These are phyloP conservation scores for Daedalea quercina DNA, from an alignment of 768 basidiomycete genomes.

Conservation along the genomic window DNA sequence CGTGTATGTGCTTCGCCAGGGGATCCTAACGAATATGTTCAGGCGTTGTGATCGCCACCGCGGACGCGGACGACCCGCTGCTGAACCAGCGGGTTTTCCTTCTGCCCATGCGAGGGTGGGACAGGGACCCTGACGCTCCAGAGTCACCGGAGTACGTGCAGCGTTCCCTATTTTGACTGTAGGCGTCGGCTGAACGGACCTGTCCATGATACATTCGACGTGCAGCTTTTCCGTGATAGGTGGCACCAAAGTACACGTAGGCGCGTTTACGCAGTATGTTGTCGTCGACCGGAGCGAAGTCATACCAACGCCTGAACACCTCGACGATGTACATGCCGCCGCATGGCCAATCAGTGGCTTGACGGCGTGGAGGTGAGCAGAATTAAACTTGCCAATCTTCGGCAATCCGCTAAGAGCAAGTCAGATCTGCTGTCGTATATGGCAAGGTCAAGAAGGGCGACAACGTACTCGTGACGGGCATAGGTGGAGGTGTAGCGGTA, in stretches of 20 bases:
- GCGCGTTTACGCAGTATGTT: conserved; percentile 74
- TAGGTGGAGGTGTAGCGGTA: conserved; percentile 82
- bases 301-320: conserved; percentile 58
- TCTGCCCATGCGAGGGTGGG: conserved; percentile 75
- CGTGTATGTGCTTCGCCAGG: neutral
- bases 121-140: conserved; percentile 53
- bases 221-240: conserved; percentile 45
- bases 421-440: conserved; percentile 62
- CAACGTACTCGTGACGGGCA: conserved; percentile 77
- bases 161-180: neutral
- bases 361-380: conserved; percentile 72
- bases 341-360: conserved; percentile 75
- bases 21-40: neutral
- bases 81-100: conserved; percentile 65
- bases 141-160: conserved; percentile 46
- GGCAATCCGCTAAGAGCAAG: neutral
- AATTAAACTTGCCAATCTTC: neutral
- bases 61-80: conserved; percentile 45
- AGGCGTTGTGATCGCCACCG: conserved; percentile 62
- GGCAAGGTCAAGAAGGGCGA: conserved; percentile 56
- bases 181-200: neutral
- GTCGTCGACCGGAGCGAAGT: conserved; percentile 69
- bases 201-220: conserved; percentile 40
- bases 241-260: conserved; percentile 42
- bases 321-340: conserved; percentile 60